Conservation (phyloP, 129 eudicot genomes). For the Rutidosis leptorrhynchoides region DNA sequence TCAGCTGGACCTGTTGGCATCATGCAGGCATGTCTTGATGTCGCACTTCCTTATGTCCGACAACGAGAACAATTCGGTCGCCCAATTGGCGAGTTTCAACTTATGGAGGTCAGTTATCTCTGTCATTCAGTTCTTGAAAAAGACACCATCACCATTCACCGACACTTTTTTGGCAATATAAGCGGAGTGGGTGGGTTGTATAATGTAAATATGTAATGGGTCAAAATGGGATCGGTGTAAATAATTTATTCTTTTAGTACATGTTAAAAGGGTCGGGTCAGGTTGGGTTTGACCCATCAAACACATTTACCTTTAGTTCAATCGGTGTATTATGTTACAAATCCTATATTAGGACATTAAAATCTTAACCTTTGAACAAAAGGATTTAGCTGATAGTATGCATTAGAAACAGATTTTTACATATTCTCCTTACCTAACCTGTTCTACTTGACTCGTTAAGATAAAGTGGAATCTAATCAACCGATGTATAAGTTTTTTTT, state of each 20-base stretch:
- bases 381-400: not conserved
- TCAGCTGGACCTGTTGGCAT: slow-evolving; percentile 95
- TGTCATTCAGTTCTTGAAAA: not conserved
- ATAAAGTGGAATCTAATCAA: not conserved
- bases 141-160: not conserved
- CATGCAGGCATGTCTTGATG: slow-evolving; percentile 95
- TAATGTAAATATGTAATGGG: too few relatives aligned
- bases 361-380: not conserved
- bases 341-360: not conserved
- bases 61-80: slow-evolving; percentile 91
- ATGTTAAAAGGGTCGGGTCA: not conserved
- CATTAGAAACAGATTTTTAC: not conserved
- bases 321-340: not conserved
- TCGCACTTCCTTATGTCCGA: slow-evolving; percentile 80
- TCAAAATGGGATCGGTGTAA: not conserved
- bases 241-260: not conserved
- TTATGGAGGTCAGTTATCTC: slow-evolving; percentile 63
- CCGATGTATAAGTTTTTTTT: not conserved
- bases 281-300: not conserved
- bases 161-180: not conserved
- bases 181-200: not conserved
- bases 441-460: not conserved
- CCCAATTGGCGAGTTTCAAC: slow-evolving; percentile 93
- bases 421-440: too few relatives aligned
- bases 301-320: not conserved